Evolutionary conservation across 495 filamentous ascomycete species (phyloP).

Genomic region (Penicillium longicatenatum): DNA sequence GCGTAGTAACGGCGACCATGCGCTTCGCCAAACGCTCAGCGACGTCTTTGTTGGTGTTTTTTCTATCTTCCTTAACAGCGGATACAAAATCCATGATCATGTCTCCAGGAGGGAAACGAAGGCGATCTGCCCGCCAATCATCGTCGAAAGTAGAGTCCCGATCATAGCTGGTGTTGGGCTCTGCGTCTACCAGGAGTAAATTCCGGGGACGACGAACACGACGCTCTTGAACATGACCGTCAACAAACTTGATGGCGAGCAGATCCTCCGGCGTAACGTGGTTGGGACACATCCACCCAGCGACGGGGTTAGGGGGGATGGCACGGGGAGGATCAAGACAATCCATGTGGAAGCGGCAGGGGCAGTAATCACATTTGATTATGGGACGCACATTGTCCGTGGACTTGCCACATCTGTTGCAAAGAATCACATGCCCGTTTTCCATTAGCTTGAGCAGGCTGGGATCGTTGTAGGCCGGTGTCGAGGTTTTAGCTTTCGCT

Average conservation of each 20-base stretch:
- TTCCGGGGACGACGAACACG: slow-evolving; percentile 56
- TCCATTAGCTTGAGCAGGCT: slow-evolving; percentile 60
- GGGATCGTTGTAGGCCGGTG: slow-evolving; percentile 24
- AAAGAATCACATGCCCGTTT: slow-evolving; percentile 70
- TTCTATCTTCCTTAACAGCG: slow-evolving; percentile 17
- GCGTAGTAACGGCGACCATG: not conserved
- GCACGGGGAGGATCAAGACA: slow-evolving; percentile 85
- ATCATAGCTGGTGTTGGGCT: slow-evolving; percentile 15
- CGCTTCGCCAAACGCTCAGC: slow-evolving; percentile 4
- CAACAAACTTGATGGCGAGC: slow-evolving; percentile 44
- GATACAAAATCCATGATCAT: slow-evolving; percentile 24
- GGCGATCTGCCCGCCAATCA: slow-evolving; percentile 20
- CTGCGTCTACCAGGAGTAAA: slow-evolving; percentile 13
- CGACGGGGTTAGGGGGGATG: slow-evolving; percentile 64
- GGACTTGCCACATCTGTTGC: slow-evolving; percentile 66
- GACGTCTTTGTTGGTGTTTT: slow-evolving; percentile 4
- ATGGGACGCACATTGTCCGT: slow-evolving; percentile 60
- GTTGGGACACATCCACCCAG: slow-evolving; percentile 84
- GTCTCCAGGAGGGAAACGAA: slow-evolving; percentile 20
- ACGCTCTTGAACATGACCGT: slow-evolving; percentile 48
- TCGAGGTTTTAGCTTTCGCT: slow-evolving; percentile 11
- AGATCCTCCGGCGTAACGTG: slow-evolving; percentile 68
- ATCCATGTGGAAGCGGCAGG: slow-evolving; percentile 83
- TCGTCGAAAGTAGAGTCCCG: slow-evolving; percentile 22
- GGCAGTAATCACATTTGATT: slow-evolving; percentile 81